These are phyloP conservation scores for Kernera saxatilis DNA, from an alignment of 345 rosid species.

Conservation along the genomic window DNA sequence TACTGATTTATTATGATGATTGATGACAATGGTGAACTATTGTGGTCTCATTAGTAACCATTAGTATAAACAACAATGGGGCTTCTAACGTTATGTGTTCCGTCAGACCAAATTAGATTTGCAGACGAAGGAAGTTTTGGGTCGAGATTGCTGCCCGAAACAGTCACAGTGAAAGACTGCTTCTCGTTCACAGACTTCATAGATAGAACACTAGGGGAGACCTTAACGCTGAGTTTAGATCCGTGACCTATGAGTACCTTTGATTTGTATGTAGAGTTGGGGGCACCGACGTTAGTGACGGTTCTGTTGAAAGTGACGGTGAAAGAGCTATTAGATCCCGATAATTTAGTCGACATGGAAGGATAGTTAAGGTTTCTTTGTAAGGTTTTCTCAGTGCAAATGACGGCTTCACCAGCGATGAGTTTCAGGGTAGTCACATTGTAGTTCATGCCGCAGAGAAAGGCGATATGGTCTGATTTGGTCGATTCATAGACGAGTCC, in stretches of 20 bases:
- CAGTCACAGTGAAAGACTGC: slow-evolving; percentile 4
- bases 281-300: slow-evolving; percentile 47
- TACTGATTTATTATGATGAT: background rate
- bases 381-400: slow-evolving; percentile 21
- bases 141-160: background rate
- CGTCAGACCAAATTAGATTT: background rate
- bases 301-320: slow-evolving; percentile 35
- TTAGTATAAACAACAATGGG: background rate
- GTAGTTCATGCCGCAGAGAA: slow-evolving; percentile 45
- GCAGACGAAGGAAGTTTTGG: background rate
- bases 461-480: slow-evolving; percentile 31
- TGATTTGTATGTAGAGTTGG: slow-evolving; percentile 42
- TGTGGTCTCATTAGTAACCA: background rate
- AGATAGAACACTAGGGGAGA: background rate
- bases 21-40: background rate
- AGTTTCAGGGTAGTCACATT: background rate
- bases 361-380: slow-evolving; percentile 53
- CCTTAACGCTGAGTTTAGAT: background rate
- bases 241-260: background rate
- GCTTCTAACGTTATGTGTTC: slow-evolving; percentile 5
- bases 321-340: background rate
- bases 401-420: slow-evolving; percentile 31
- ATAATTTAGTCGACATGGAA: slow-evolving; percentile 27
- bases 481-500: slow-evolving; percentile 37
- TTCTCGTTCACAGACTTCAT: slow-evolving; percentile 1